Evolutionary conservation across 352 stramenopile genomes (phyloP), one percentile per base, ranked within the genome.

Genomic region (Pythium inflatum): DNA sequence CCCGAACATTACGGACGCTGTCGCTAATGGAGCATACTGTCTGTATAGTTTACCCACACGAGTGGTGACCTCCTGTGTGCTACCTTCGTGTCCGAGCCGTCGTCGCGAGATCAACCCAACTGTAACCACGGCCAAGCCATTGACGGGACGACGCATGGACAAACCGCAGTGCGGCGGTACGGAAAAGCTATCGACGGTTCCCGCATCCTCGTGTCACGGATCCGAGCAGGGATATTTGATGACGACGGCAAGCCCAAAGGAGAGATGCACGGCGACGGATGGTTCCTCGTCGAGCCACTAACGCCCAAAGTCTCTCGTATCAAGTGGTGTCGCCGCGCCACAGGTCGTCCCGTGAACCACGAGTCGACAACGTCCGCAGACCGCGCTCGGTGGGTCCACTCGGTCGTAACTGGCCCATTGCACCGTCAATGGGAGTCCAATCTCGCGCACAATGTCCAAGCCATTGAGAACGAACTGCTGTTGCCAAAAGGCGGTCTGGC

Each of bases 51-150:
- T 9, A 50, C 57, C 13, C 57, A 64, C 43, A n/a, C 41, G 40
- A n/a, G 4, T 12, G 24, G 41, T 16, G 57, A 64, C 24, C n/a
- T 64, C 13, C 2, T 64, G 41, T 33, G 28, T n/a, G 43, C 57
- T 5, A 53, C 13, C 28, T 64, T 64, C 24, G 28, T 64, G 13
- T 64, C 57, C 24, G 38, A 43, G 43, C 57, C 57, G 13, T 11
- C 9, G 3, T 6, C 41, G 1, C 12, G 8, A 18, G 57, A 33
- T 12, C 30, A 40, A 7, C 27, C 14, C 3, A 64, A 51, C 57
- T 64, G 57, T 20, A 64, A 64, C 28, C 57, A 56, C 41, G 57
- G 57, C 16, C 57, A 64, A 22, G 34, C 41, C 13, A 64, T 64
- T 31, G 5, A 40, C 14, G 57, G 57, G 30, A 27, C 16, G 24